phyloP scores from a whole-genome alignment of 257 asterid genomes.

The Ophiorrhiza pumila region DNA sequence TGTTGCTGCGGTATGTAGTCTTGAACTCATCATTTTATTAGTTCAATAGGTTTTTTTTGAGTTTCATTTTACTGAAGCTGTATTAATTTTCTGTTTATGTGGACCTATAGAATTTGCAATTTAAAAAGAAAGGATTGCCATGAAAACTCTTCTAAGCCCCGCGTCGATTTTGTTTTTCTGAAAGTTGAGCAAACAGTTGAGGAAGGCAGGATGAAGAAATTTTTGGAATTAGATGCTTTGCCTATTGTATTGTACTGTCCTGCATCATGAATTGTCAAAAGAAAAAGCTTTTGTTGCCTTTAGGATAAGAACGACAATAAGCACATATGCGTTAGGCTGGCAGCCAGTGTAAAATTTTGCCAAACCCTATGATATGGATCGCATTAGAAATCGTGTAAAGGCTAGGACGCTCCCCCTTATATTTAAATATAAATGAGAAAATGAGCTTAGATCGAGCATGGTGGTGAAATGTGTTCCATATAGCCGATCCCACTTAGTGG shows the following conservation, averaged over 20 bases:
- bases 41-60: neutral
- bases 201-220: neutral
- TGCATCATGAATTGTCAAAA: neutral
- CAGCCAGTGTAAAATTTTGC: no score
- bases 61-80: neutral
- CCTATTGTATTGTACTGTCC: neutral
- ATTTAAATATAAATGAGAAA: no score
- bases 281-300: slow-evolving; percentile 2
- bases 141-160: neutral
- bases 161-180: neutral
- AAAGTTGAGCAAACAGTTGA: neutral
- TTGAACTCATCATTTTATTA: slow-evolving; percentile 14
- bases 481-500: no score
- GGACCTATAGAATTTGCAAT: neutral
- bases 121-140: neutral
- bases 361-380: no score
- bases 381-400: no score
- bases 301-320: neutral
- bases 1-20: slow-evolving; percentile 88
- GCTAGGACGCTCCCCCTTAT: no score
- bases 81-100: neutral
- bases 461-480: no score
- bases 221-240: slow-evolving; percentile 12
- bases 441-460: no score
- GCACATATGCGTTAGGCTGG: no score